Percentiles rank a stretch among this genome's conserved stretches.
Conservation (phyloP, 768 basidiomycete genomes). For the Tulasnella sp. region DNA sequence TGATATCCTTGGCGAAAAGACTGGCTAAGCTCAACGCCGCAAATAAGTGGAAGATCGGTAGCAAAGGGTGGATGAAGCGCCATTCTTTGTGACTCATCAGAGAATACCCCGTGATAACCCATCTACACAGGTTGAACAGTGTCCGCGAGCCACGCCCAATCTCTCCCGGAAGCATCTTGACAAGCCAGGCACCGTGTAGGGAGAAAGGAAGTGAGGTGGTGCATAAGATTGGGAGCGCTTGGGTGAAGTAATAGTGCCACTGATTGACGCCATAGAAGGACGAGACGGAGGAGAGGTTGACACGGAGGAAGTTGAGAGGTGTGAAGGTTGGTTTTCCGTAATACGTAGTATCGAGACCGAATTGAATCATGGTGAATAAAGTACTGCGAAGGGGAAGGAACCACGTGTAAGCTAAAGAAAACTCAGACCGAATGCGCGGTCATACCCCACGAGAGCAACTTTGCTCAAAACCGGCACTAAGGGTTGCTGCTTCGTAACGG, state of each 20-base stretch:
- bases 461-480: background rate
- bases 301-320: slow-evolving; percentile 72
- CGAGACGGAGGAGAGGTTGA: slow-evolving; percentile 81
- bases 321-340: slow-evolving; percentile 67
- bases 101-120: slow-evolving; percentile 71
- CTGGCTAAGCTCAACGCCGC: slow-evolving; percentile 49
- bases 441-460: slow-evolving; percentile 14
- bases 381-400: background rate
- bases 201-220: slow-evolving; percentile 70
- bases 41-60: slow-evolving; percentile 79
- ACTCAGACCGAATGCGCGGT: background rate
- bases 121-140: slow-evolving; percentile 35
- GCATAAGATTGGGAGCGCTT: slow-evolving; percentile 80
- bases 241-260: slow-evolving; percentile 86
- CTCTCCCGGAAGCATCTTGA: slow-evolving; percentile 28
- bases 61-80: slow-evolving; percentile 89
- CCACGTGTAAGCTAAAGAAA: background rate
- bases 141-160: slow-evolving; percentile 27
- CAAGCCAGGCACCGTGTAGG: slow-evolving; percentile 53
- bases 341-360: slow-evolving; percentile 66
- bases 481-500: background rate
- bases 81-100: slow-evolving; percentile 92
- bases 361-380: background rate
- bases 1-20: background rate
- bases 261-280: slow-evolving; percentile 85